Base-by-base conservation (phyloP, 2,329 filamentous ascomycete genomes). In the Colletotrichum australisinense region DNA sequence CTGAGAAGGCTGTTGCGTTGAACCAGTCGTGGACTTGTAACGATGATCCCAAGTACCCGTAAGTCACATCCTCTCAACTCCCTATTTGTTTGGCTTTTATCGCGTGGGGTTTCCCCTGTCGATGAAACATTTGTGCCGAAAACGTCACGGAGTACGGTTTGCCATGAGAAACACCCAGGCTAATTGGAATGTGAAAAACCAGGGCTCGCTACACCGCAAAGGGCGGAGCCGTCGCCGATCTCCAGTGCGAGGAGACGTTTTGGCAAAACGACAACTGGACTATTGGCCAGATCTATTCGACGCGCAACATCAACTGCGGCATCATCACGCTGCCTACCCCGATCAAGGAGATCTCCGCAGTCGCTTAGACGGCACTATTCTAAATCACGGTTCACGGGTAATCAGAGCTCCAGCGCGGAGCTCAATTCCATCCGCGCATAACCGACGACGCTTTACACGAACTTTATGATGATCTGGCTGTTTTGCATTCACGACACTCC, bases 1-100 rank as follows among this genome's bases (percentile, higher is more conserved):
- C 84, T 4, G 76, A 76, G 32, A 77, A 79, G 7, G 72, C 79
- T 65, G 78, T 89, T 62, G 75, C 78, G 42, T 73, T 89, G 74
- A 86, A 86, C 79, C 87, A 89, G 81, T 85, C 82, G 4, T 89
- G 88, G 87, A 76, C 75, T 9, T 89, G 88, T 79, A 75, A 76
- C 57, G 84, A 85, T 35, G 84, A 87, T 71, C 73, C 74, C 19
- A 38, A 65, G 49, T 75, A 63, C n/a, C 74, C 74, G 74, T 75
- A 22, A 73, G 74, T 69, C 7, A 11, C 8, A n/a, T 9, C 7
- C 19, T 19, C 42, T 46, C 42, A 4, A 12, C 19, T 46, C 16
- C 7, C 8, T 46, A 0, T 8, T 24, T 5, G 16, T 24, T 46
- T 9, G 11, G 19, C 22, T 3, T 28, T 32, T 24, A 14, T 7